Conservation (phyloP, 2,329 filamentous ascomycete genomes). For the Colletotrichum navitas region DNA sequence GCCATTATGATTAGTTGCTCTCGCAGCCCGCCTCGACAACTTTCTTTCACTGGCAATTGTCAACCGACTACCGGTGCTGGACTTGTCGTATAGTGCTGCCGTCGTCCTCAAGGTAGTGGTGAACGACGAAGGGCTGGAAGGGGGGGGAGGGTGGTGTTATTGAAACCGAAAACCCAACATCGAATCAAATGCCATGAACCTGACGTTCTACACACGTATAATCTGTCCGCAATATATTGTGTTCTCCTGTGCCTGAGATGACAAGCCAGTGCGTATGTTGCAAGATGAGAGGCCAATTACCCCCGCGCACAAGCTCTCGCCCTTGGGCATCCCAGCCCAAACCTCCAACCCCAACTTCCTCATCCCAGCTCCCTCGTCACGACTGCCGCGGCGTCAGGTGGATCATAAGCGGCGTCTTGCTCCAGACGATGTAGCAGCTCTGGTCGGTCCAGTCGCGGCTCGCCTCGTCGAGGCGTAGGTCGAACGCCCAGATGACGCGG, state of each 20-base stretch:
- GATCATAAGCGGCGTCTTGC: conserved; percentile 34
- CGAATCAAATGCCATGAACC: not conserved
- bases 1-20: not conserved
- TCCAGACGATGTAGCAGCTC: conserved; percentile 15
- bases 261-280: not conserved
- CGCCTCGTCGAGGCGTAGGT: conserved; percentile 19
- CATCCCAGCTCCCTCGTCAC: not conserved
- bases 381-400: conserved; percentile 30
- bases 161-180: not conserved
- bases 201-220: not conserved
- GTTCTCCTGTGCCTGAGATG: not conserved
- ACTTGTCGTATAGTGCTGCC: not conserved
- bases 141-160: not conserved
- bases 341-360: not conserved
- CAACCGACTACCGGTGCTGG: not conserved
- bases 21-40: too few species aligned
- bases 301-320: not conserved
- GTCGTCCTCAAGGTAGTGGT: too few species aligned
- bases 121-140: not conserved
- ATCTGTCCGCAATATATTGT: not conserved
- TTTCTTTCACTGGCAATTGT: not conserved
- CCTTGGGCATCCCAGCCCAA: not conserved
- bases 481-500: conserved; percentile 34
- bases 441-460: conserved; percentile 31
- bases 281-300: not conserved